Evolutionary conservation across 108 stramenopile species (phyloP).

Genomic region (Cyclotella atomus): DNA sequence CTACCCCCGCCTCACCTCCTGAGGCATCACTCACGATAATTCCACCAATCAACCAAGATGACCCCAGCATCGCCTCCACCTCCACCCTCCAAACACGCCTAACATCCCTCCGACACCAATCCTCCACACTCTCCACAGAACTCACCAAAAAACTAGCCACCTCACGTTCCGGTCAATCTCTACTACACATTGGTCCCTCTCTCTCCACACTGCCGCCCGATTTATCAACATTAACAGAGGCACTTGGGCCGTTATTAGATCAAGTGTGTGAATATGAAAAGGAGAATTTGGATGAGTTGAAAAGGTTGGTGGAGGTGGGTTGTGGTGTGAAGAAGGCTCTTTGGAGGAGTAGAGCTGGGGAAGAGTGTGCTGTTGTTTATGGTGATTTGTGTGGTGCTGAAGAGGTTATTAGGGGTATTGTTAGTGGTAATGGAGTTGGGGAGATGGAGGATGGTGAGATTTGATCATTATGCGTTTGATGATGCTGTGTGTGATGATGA

Average conservation of each 20-base stretch:
- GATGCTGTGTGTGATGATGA: background rate
- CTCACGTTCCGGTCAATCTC: conserved; percentile 81
- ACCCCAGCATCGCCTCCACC: conserved; percentile 9
- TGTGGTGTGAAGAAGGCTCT: conserved; percentile 54
- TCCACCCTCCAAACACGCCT: conserved; percentile 41
- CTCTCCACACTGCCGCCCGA: conserved; percentile 83
- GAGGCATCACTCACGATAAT: too few species aligned
- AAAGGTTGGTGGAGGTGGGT: conserved; percentile 56
- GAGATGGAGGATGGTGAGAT: background rate
- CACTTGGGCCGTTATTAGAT: conserved; percentile 64
- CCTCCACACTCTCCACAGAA: conserved; percentile 67
- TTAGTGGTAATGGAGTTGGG: background rate
- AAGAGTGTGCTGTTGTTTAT: conserved; percentile 72
- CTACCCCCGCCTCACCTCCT: background rate
- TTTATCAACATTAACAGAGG: conserved; percentile 69
- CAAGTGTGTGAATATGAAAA: conserved; percentile 61
- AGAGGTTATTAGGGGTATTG: conserved; percentile 28
- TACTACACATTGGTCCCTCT: conserved; percentile 83
- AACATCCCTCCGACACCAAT: conserved; percentile 29
- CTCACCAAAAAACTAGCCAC: conserved; percentile 84
- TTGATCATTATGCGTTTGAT: too few species aligned
- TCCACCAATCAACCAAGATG: background rate
- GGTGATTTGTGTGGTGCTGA: conserved; percentile 76
- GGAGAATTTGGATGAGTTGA: conserved; percentile 52
- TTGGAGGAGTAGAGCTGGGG: conserved; percentile 52